These are phyloP conservation scores for Fomitopsis pulvina DNA, from an alignment of 768 basidiomycete genomes.

Conservation along the genomic window DNA sequence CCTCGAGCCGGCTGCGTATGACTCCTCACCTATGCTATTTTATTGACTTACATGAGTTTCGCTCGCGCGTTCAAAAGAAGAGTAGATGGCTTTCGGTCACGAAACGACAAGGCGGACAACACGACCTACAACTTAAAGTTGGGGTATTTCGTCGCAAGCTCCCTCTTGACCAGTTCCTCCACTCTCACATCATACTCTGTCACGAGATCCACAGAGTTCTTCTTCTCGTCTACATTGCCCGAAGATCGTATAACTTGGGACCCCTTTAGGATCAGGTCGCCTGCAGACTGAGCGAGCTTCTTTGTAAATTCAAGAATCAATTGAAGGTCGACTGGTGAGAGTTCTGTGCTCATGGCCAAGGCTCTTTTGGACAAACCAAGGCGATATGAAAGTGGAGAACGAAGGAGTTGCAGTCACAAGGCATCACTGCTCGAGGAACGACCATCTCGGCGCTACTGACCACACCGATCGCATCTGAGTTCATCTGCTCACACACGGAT, in stretches of 20 bases:
- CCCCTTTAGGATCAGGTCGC: slow-evolving; percentile 69
- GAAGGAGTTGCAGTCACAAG: neutral
- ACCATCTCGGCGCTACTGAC: neutral
- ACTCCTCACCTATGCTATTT: slow-evolving; percentile 88
- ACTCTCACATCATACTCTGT: slow-evolving; percentile 93
- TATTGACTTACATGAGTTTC: neutral
- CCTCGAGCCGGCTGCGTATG: slow-evolving; percentile 69
- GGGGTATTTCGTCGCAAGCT: slow-evolving; percentile 63
- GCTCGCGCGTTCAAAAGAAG: too few relatives aligned
- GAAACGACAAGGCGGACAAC: neutral
- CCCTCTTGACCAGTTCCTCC: slow-evolving; percentile 73
- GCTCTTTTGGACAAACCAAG: neutral
- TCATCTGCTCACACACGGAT: too few relatives aligned
- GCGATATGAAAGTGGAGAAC: neutral
- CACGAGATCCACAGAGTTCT: slow-evolving; percentile 90
- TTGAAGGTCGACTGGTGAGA: slow-evolving; percentile 42
- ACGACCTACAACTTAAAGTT: slow-evolving; percentile 71
- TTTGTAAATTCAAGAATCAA: slow-evolving; percentile 63
- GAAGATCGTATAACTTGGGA: slow-evolving; percentile 64
- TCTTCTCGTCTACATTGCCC: slow-evolving; percentile 68
- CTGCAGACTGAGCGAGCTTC: slow-evolving; percentile 68
- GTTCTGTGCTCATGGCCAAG: neutral
- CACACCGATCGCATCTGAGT: neutral
- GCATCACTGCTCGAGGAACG: neutral
- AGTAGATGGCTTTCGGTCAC: too few relatives aligned